These are phyloP conservation scores for Populus deltoides DNA, from an alignment of 345 rosid genomes.

Conservation along the genomic window DNA sequence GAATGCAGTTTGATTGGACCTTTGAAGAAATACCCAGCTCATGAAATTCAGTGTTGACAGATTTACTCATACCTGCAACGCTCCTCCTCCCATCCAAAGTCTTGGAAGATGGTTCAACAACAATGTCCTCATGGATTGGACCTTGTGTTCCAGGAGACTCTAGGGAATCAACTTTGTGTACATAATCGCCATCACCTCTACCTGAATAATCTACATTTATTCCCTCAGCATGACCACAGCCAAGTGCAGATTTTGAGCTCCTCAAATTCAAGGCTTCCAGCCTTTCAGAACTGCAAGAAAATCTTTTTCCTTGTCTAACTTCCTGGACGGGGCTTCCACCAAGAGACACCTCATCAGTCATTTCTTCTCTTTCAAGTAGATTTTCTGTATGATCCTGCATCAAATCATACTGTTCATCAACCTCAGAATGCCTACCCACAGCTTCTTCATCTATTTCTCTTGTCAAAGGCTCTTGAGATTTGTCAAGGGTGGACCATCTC, in stretches of 20 bases:
- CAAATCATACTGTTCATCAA: constrained; percentile 38
- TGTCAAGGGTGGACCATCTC: constrained; percentile 32
- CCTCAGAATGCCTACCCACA: constrained; percentile 39
- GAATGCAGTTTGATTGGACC: constrained; percentile 40
- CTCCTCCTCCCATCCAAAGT: constrained; percentile 25
- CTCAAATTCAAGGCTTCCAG: constrained; percentile 30
- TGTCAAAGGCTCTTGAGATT: constrained; percentile 28
- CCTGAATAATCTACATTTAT: constrained; percentile 30
- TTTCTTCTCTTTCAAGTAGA: constrained; percentile 33
- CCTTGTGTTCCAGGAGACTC: constrained; percentile 18
- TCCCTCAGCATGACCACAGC: constrained; percentile 18
- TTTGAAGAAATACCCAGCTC: constrained; percentile 27
- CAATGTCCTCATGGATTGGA: constrained; percentile 10
- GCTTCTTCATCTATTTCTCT: constrained; percentile 38
- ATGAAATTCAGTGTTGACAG: constrained; percentile 29
- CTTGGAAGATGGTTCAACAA: constrained; percentile 13
- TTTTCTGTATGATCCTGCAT: constrained; percentile 32
- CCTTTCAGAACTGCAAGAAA: constrained; percentile 28
- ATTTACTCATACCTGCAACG: constrained; percentile 24
- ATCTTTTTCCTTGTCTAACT: constrained; percentile 20
- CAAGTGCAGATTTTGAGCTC: constrained; percentile 24
- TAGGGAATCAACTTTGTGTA: constrained; percentile 20
- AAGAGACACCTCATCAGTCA: constrained; percentile 26
- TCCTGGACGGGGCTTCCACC: constrained; percentile 19
- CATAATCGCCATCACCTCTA: constrained; percentile 18